Conservation (phyloP, 345 rosid species). For the Gossypium australe region DNA sequence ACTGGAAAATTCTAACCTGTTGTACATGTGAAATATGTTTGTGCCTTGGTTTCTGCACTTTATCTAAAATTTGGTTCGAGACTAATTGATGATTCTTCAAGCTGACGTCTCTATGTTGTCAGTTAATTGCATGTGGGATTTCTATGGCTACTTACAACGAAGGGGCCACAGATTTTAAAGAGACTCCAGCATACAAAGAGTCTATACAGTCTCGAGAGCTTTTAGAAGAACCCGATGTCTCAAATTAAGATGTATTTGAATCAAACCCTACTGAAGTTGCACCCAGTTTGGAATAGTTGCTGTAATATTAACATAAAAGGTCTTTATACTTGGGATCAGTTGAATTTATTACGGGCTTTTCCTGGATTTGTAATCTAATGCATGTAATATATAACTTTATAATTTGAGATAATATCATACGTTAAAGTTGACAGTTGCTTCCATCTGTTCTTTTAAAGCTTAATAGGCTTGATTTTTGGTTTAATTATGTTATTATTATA, state of each 20-base stretch:
- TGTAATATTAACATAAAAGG: background rate
- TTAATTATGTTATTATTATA: no score
- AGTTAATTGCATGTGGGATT: constrained; percentile 74
- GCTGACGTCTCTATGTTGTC: constrained; percentile 9
- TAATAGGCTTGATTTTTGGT: no score
- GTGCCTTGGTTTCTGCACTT: no score
- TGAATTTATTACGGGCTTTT: background rate
- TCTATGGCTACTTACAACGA: constrained; percentile 78
- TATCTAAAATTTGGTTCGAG: no score
- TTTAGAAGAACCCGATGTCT: constrained; percentile 66
- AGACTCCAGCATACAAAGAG: constrained; percentile 75
- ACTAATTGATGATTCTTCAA: background rate
- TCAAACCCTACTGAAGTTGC: constrained; percentile 68
- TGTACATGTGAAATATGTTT: no score
- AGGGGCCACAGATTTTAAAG: constrained; percentile 87
- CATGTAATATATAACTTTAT: no score
- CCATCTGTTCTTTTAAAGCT: no score
- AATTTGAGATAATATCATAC: background rate
- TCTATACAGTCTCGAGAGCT: constrained; percentile 63
- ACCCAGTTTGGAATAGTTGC: background rate
- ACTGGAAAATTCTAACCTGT: background rate
- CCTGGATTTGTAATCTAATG: background rate
- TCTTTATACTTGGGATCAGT: no score
- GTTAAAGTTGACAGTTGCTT: no score
- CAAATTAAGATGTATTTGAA: constrained; percentile 69